Percentiles rank a stretch among this genome's conserved stretches.
phyloP scores from a whole-genome alignment of 768 basidiomycete genomes.

The Lepiota brunneoincarnata region DNA sequence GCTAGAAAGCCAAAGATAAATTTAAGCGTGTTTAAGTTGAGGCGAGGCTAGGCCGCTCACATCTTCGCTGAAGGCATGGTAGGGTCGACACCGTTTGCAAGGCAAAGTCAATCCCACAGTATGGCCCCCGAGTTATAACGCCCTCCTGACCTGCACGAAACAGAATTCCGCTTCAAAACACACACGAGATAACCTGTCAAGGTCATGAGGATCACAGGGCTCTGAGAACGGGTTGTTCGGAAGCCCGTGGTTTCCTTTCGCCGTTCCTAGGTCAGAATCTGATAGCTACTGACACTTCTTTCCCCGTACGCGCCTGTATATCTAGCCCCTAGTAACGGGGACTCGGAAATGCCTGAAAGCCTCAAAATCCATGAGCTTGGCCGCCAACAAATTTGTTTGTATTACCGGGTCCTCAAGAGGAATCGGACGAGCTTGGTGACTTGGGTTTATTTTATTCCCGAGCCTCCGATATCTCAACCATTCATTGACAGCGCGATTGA shows the following conservation, averaged over 20 bases:
- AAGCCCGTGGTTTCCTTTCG: not conserved
- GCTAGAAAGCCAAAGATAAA: conserved; percentile 22
- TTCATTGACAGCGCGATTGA: conserved; percentile 46
- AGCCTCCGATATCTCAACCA: not conserved
- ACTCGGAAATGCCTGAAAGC: not conserved
- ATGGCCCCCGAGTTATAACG: not conserved
- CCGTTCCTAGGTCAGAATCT: not conserved
- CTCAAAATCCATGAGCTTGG: conserved; percentile 34
- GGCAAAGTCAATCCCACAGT: not conserved
- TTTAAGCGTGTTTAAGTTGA: not conserved
- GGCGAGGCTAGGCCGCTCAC: conserved; percentile 29
- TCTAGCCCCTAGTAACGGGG: not conserved
- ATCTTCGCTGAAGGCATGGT: conserved; percentile 50
- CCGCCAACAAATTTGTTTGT: conserved; percentile 56
- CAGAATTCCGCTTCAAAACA: conserved; percentile 1
- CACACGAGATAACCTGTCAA: not conserved
- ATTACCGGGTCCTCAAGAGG: conserved; percentile 76
- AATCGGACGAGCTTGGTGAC: conserved; percentile 64
- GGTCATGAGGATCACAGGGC: conserved; percentile 5
- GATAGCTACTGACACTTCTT: not conserved
- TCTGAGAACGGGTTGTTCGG: not conserved
- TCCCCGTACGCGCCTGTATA: conserved; percentile 8
- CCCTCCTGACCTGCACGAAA: not conserved
- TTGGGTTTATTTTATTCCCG: not conserved
- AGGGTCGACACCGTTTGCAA: not conserved